Conservation (phyloP, 2,329 filamentous ascomycete genomes). For the Chaetomiaceae sp. region DNA sequence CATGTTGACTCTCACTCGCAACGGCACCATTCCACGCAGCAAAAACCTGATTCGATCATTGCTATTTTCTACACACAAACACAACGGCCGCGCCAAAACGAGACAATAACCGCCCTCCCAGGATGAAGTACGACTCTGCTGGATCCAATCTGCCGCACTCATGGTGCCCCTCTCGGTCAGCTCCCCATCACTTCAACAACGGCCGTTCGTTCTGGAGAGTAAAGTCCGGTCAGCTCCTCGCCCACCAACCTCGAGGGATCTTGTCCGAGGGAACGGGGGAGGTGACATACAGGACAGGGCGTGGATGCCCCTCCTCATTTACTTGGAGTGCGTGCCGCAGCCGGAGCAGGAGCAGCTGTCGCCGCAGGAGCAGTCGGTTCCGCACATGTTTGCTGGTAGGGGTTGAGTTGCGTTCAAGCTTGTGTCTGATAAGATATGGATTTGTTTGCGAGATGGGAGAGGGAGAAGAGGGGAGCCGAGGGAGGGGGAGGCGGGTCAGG, state of each 20-base stretch:
- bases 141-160: neutral
- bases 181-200: too few species aligned
- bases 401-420: neutral
- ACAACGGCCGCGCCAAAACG: neutral
- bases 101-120: neutral
- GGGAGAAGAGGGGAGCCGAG: neutral
- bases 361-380: slow-evolving; percentile 21
- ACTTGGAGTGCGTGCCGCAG: slow-evolving; percentile 22
- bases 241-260: too few species aligned
- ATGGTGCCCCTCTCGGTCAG: too few species aligned
- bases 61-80: neutral
- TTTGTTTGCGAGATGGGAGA: neutral
- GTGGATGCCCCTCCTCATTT: slow-evolving; percentile 2
- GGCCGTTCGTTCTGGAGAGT: too few species aligned
- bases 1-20: too few species aligned
- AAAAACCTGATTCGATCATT: neutral
- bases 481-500: neutral
- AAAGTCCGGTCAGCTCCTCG: too few species aligned
- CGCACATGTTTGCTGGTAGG: slow-evolving; percentile 20
- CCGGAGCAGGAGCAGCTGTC: slow-evolving; percentile 19
- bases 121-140: too few species aligned
- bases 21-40: too few species aligned
- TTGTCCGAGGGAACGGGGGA: too few species aligned
- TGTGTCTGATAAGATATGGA: too few species aligned
- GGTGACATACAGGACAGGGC: too few species aligned